phyloP scores from a whole-genome alignment of 768 basidiomycete species.

The Botryobasidium botryosum region DNA sequence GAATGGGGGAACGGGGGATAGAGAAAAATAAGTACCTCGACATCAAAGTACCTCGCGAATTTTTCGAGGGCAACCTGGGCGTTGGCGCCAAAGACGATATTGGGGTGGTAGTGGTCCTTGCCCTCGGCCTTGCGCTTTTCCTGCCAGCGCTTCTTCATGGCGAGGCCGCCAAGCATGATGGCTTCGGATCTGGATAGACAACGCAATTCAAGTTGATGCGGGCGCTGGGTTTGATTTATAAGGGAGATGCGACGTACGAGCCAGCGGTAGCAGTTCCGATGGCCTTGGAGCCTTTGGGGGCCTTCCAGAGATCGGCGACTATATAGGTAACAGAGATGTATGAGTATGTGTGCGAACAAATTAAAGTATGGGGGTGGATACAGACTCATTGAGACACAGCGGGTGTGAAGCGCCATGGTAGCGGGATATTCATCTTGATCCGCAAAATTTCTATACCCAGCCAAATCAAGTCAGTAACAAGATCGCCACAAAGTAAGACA shows the following conservation, averaged over 20 bases:
- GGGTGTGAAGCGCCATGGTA: constrained; percentile 30
- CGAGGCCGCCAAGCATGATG: constrained; percentile 54
- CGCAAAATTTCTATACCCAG: constrained; percentile 31
- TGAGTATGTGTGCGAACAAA: constrained; percentile 1
- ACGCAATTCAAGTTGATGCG: too few relatives aligned
- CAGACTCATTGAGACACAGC: constrained; percentile 21
- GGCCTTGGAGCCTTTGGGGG: constrained; percentile 34
- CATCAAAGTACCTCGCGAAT: constrained; percentile 52
- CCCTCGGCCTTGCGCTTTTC: constrained; percentile 45
- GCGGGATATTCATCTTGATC: constrained; percentile 58
- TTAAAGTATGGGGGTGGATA: too few relatives aligned
- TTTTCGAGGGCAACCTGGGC: constrained; percentile 57
- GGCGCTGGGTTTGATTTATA: too few relatives aligned
- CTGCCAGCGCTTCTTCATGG: constrained; percentile 59
- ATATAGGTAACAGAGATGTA: constrained; percentile 27
- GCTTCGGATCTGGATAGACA: constrained; percentile 31
- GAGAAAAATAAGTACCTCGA: constrained; percentile 23
- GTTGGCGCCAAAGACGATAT: constrained; percentile 44
- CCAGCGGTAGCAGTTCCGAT: constrained; percentile 59
- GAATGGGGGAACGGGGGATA: not conserved
- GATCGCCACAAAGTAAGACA: not conserved
- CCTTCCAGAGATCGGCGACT: constrained; percentile 53
- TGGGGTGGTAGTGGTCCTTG: constrained; percentile 23
- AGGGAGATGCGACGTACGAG: constrained; percentile 23
- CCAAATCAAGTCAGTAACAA: not conserved